Evolutionary conservation across 768 basidiomycete species (phyloP).

Genomic region (Galerina sulciceps): DNA sequence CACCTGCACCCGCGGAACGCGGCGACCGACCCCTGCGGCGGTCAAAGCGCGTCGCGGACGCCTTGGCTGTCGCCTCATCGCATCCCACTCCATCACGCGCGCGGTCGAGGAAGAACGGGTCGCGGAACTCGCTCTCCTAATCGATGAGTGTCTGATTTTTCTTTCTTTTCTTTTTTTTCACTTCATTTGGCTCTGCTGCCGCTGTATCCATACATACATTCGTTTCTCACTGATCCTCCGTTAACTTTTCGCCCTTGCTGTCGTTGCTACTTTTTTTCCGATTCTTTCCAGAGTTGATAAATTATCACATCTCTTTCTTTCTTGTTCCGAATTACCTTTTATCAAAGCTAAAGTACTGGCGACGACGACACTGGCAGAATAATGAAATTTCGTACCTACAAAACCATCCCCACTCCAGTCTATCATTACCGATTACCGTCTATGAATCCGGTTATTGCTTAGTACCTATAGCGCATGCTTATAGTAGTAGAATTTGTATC

Average conservation of each 20-base stretch:
- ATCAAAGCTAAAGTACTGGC: no score
- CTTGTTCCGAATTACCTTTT: background rate
- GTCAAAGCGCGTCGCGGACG: slow-evolving; percentile 72
- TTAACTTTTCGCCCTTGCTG: background rate
- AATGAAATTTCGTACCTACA: background rate
- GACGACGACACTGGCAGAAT: background rate
- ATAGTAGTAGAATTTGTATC: slow-evolving; percentile 29
- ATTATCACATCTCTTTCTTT: slow-evolving; percentile 13
- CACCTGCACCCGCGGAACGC: background rate
- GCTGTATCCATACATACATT: slow-evolving; percentile 1
- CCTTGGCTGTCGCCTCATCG: slow-evolving; percentile 44
- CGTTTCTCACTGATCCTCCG: background rate
- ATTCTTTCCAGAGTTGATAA: slow-evolving; percentile 9
- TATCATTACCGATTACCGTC: no score
- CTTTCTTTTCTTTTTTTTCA: slow-evolving; percentile 4
- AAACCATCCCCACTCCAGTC: background rate
- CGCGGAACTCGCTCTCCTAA: slow-evolving; percentile 45
- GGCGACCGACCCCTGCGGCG: slow-evolving; percentile 48
- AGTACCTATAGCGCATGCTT: background rate
- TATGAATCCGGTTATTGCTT: background rate
- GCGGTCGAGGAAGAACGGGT: slow-evolving; percentile 28
- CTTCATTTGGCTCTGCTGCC: slow-evolving; percentile 1
- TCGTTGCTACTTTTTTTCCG: background rate
- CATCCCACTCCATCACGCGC: slow-evolving; percentile 40
- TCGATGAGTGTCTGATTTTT: background rate